Evolutionary conservation across 2,329 filamentous ascomycete genomes (phyloP), one percentile per base, ranked within the genome.

Genomic region (Magnaporthiopsis poae): DNA sequence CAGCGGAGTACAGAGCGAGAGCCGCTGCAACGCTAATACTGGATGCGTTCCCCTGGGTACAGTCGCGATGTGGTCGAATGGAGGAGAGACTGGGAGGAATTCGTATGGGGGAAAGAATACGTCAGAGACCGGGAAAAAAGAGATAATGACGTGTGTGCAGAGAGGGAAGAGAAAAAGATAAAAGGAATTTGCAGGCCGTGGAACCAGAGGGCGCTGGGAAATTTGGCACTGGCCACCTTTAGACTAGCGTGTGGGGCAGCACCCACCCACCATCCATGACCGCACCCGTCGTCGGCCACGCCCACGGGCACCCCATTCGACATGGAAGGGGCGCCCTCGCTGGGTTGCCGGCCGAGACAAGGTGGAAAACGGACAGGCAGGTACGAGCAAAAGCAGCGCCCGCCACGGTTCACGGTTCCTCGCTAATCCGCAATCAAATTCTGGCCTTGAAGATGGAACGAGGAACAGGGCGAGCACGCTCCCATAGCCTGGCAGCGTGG

Each of bases 221-320:
- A 62, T 33, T 29, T n/a, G 61, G 61, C 61, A 62, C 61, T 62
- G 61, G 33, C 61, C 61, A 62, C 61, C 33, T 36, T 36, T 27
- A 56, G 46, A 25, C 46, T 56, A 56, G 46, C 9, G 46, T 56
- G 46, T 56, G 46, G 46, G 46, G 46, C 46, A 56, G 46, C 46
- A 25, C 46, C 46, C 46, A 56, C 46, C 46, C 46, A 56, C 46
- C 46, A 56, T 21, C 46, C 46, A 56, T 56, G 46, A 56, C 46
- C 9, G 21, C 46, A 56, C 46, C 46, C 46, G 46, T 56, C 46
- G 46, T 11, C 46, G 46, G 18, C 46, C 46, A 56, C 46, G 46
- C 46, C 18, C 46, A 56, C 21, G 21, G 21, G 46, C 21, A 56
- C n/a, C 46, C 46, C 46, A 56, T 56, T 15, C 46, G 21, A 56